Evolutionary conservation across 129 eudicot genomes (phyloP).

Genomic region (Centrapalus pauciflorus): DNA sequence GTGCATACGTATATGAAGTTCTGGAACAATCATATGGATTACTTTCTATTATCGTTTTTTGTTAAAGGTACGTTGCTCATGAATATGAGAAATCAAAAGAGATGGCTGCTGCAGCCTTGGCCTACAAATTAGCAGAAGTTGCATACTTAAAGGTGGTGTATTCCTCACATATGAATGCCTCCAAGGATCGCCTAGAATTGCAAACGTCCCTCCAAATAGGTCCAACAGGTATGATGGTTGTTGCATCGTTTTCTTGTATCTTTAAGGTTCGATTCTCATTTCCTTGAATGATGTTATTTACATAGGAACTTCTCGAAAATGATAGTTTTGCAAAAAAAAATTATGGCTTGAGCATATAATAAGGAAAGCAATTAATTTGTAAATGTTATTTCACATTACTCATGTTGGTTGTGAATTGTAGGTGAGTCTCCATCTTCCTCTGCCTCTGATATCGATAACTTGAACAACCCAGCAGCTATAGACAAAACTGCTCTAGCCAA

Average conservation of each 20-base stretch:
- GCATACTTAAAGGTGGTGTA: slow-evolving; percentile 86
- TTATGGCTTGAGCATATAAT: neutral
- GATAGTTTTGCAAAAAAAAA: slow-evolving; percentile 2
- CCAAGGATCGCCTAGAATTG: slow-evolving; percentile 77
- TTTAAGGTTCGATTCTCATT: neutral
- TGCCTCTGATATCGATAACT: slow-evolving; percentile 95
- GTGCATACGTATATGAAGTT: no score
- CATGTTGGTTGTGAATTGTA: slow-evolving; percentile 20
- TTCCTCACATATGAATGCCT: slow-evolving; percentile 67
- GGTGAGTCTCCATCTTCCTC: slow-evolving; percentile 99
- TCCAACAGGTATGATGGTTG: slow-evolving; percentile 57
- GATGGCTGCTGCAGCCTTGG: slow-evolving; percentile 95
- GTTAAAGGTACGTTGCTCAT: slow-evolving; percentile 97
- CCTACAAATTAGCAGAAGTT: slow-evolving; percentile 90
- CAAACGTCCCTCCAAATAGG: slow-evolving; percentile 72
- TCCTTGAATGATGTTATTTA: neutral
- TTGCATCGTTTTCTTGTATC: neutral
- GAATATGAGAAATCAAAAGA: slow-evolving; percentile 85
- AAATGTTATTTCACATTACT: neutral
- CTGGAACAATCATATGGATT: no score
- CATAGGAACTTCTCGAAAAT: neutral
- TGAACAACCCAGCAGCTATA: slow-evolving; percentile 54
- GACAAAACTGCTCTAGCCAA: slow-evolving; percentile 64
- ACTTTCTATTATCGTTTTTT: neutral
- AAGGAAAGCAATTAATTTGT: neutral